Percentiles rank a stretch among this genome's conserved stretches.
phyloP scores from a whole-genome alignment of 129 eudicot genomes.

The Glebionis coronaria region DNA sequence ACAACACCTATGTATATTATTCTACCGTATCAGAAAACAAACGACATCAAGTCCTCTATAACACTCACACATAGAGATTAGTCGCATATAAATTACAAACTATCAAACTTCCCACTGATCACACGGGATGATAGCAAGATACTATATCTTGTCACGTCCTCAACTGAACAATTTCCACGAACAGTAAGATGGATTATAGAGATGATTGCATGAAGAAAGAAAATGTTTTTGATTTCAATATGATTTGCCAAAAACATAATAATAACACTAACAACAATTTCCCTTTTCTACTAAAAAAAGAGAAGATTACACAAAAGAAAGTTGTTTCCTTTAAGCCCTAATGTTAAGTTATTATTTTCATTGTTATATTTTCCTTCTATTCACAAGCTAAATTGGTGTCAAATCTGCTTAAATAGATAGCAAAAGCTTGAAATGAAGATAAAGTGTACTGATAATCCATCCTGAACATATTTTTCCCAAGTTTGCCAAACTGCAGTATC shows the following conservation, averaged over 20 bases:
- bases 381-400: slow-evolving; percentile 97
- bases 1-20: too few relatives aligned
- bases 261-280: slow-evolving; percentile 27
- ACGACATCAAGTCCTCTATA: too few relatives aligned
- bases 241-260: slow-evolving; percentile 24
- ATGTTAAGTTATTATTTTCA: slow-evolving; percentile 5
- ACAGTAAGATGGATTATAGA: neutral
- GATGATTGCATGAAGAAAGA: slow-evolving; percentile 1
- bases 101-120: too few relatives aligned
- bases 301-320: slow-evolving; percentile 17
- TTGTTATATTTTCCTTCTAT: slow-evolving; percentile 32
- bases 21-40: too few relatives aligned
- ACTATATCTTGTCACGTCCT: neutral
- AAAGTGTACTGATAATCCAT: slow-evolving; percentile 88
- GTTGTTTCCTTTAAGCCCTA: slow-evolving; percentile 16
- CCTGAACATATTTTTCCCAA: slow-evolving; percentile 79
- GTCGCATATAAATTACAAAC: too few relatives aligned
- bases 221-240: slow-evolving; percentile 18
- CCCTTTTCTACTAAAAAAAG: slow-evolving; percentile 21
- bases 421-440: slow-evolving; percentile 93
- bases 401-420: slow-evolving; percentile 87
- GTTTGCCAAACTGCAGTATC: slow-evolving; percentile 77
- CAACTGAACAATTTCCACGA: neutral
- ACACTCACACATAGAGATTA: too few relatives aligned
- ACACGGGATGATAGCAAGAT: too few relatives aligned